A percentile compares a stretch with the other conserved stretches of the same genome.
Conservation (phyloP, 2,329 filamentous ascomycete species). For the Elsinoe necatrix region DNA sequence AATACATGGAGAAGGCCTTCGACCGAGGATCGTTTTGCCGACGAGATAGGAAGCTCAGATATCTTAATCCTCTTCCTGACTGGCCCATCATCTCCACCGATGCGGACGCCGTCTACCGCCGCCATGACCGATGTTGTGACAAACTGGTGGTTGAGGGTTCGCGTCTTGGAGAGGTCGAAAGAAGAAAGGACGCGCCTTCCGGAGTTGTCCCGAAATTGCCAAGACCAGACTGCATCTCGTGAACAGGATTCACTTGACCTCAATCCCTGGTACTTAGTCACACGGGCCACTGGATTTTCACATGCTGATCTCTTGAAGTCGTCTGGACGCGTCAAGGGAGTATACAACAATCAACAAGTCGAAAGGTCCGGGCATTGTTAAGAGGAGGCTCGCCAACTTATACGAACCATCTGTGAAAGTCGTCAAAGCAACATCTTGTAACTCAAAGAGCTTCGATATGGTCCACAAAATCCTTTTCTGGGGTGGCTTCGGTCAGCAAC, state of each 20-base stretch:
- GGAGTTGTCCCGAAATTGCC: conserved; percentile 12
- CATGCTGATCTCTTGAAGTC: conserved; percentile 12
- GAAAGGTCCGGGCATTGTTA: conserved; percentile 2
- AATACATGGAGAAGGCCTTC: conserved; percentile 70
- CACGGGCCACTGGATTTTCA: conserved; percentile 11
- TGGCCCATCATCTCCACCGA: conserved; percentile 20
- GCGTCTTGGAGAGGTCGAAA: background rate
- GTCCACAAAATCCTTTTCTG: conserved; percentile 64
- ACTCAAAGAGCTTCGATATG: conserved; percentile 29
- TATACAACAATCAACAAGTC: background rate
- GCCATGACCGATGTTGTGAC: conserved; percentile 18
- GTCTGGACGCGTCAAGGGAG: conserved; percentile 9
- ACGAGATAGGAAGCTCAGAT: conserved; percentile 65
- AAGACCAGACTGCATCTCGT: conserved; percentile 4
- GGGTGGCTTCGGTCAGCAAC: conserved; percentile 72
- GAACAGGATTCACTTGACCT: conserved; percentile 5
- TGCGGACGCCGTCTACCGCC: conserved; percentile 14
- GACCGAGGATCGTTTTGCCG: conserved; percentile 63
- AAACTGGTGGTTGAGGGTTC: background rate
- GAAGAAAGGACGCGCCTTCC: background rate
- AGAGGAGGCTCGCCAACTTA: conserved; percentile 11
- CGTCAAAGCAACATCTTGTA: conserved; percentile 5
- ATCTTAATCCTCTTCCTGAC: conserved; percentile 57
- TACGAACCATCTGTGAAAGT: background rate
- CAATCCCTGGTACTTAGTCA: conserved; percentile 9